A percentile compares a stretch with the other conserved stretches of the same genome.
Conservation (phyloP, 2,329 filamentous ascomycete genomes). For the Eutypella sp. region DNA sequence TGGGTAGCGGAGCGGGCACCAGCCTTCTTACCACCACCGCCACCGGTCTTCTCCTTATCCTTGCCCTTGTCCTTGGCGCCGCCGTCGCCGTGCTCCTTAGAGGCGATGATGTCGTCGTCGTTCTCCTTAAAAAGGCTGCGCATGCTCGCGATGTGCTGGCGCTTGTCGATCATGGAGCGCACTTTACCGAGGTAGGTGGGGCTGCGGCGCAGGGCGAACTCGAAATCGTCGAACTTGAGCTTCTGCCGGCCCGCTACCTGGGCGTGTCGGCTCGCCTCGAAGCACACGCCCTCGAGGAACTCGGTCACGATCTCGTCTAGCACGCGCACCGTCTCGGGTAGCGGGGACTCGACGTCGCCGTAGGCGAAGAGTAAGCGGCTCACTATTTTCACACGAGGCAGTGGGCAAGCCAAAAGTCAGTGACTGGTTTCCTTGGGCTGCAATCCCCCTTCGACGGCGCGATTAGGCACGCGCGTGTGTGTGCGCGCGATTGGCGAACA, state of each 20-base stretch:
- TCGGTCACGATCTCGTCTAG: conserved; percentile 96
- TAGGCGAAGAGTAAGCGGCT: conserved; percentile 72
- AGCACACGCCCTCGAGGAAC: conserved; percentile 91
- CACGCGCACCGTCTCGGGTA: conserved; percentile 77
- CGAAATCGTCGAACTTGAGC: conserved; percentile 97
- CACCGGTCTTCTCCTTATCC: conserved; percentile 16
- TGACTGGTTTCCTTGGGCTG: neutral
- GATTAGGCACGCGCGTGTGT: too few species aligned
- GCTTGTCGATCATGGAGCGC: conserved; percentile 82
- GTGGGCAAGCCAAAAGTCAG: conserved; percentile 3
- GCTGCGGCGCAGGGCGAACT: conserved; percentile 85
- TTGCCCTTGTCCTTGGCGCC: neutral
- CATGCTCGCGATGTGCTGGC: conserved; percentile 78
- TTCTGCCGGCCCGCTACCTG: conserved; percentile 87
- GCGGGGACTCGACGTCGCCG: conserved; percentile 71
- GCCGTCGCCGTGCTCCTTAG: conserved; percentile 19
- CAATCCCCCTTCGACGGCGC: too few species aligned
- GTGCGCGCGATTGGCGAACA: conserved; percentile 1
- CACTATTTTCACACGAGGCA: conserved; percentile 40
- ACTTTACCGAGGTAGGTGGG: conserved; percentile 82
- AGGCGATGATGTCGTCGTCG: conserved; percentile 49
- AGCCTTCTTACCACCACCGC: conserved; percentile 4
- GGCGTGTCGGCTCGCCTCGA: conserved; percentile 80
- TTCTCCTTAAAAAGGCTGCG: conserved; percentile 70
- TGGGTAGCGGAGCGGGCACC: conserved; percentile 8